Percentiles rank a stretch among this genome's conserved stretches.
Evolutionary conservation across 2,329 filamentous ascomycete species (phyloP).

Genomic region (Calycina herbarum): DNA sequence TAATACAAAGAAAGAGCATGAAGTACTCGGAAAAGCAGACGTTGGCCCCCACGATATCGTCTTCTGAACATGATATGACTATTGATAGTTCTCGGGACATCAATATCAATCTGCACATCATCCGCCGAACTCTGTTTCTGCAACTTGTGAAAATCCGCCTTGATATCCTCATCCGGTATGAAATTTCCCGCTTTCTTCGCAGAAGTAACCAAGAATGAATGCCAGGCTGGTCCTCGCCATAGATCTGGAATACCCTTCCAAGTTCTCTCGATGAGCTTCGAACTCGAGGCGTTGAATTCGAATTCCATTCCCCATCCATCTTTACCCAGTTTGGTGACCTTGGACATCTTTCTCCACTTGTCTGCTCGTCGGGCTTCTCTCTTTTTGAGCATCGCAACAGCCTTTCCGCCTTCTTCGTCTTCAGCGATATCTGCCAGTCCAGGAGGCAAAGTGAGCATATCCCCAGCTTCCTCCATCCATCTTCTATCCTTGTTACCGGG

Average conservation of each 20-base stretch:
- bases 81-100: conserved; percentile 92
- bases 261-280: conserved; percentile 85
- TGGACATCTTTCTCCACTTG: conserved; percentile 69
- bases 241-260: conserved; percentile 99
- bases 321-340: conserved; percentile 50
- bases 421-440: conserved; percentile 57
- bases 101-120: conserved; percentile 94
- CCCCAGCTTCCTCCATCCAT: conserved; percentile 65
- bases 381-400: conserved; percentile 56
- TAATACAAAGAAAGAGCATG: conserved; percentile 92
- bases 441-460: conserved; percentile 62
- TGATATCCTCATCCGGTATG: conserved; percentile 69
- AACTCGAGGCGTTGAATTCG: conserved; percentile 78
- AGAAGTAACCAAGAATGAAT: conserved; percentile 81
- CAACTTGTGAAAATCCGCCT: conserved; percentile 69
- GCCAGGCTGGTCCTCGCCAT: conserved; percentile 93
- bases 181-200: conserved; percentile 64
- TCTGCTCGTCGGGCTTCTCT: conserved; percentile 64
- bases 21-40: conserved; percentile 86
- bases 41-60: conserved; percentile 88
- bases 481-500: conserved; percentile 61
- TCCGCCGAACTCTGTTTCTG: conserved; percentile 77
- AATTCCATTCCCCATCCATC: conserved; percentile 61
- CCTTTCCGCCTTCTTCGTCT: conserved; percentile 53
- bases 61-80: conserved; percentile 96